A percentile compares a stretch with the other conserved stretches of the same genome.
phyloP scores from a whole-genome alignment of 2,329 filamentous ascomycete species.

The Alternaria triticina region DNA sequence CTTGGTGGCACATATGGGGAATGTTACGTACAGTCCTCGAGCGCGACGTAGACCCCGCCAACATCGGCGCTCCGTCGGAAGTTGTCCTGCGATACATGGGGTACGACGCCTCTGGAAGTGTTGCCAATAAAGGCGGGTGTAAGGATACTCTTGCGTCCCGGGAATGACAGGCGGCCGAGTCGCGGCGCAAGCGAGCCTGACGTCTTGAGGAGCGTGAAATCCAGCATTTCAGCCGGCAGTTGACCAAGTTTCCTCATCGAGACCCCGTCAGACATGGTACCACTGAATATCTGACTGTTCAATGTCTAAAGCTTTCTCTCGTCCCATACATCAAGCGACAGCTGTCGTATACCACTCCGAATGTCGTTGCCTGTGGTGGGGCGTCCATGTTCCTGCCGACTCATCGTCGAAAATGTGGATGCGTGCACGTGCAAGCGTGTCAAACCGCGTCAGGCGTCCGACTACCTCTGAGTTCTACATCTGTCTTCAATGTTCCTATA shows the following conservation, averaged over 20 bases:
- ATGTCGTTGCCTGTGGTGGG: conserved; percentile 9
- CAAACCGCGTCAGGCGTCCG: conserved; percentile 2
- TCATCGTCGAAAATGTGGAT: conserved; percentile 8
- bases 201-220: conserved; percentile 53
- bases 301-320: not conserved
- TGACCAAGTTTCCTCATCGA: conserved; percentile 22
- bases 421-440: conserved; percentile 22
- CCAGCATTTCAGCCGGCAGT: conserved; percentile 51
- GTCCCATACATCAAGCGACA: not conserved
- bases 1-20: not conserved
- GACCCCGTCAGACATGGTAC: conserved; percentile 15
- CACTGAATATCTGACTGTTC: not conserved
- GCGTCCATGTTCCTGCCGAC: not conserved
- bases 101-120: conserved; percentile 82
- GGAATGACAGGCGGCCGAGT: conserved; percentile 70
- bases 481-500: not conserved
- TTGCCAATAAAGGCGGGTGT: conserved; percentile 84
- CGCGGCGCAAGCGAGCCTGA: conserved; percentile 60
- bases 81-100: conserved; percentile 89
- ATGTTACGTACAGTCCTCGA: conserved; percentile 84
- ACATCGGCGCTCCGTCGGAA: conserved; percentile 70
- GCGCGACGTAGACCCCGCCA: conserved; percentile 75
- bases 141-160: conserved; percentile 68
- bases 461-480: not conserved
- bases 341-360: not conserved